These are phyloP conservation scores for Ceratocystis ficicola DNA, from an alignment of 2,329 filamentous ascomycete species.

Conservation along the genomic window DNA sequence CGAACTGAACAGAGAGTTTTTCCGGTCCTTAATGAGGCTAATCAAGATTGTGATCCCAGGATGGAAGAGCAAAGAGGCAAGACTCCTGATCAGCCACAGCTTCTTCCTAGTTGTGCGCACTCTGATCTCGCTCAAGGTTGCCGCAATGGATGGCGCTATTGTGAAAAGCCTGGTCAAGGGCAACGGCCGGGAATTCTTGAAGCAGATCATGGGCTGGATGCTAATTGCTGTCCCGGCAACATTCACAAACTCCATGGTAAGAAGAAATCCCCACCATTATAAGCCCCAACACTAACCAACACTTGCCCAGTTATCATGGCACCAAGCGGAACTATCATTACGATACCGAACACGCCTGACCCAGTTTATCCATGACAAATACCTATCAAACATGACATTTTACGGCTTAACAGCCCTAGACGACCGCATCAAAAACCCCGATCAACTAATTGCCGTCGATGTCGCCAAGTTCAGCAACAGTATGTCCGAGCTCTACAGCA, in stretches of 20 bases:
- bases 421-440: constrained; percentile 95
- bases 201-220: constrained; percentile 96
- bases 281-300: not conserved
- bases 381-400: constrained; percentile 94
- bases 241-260: constrained; percentile 96
- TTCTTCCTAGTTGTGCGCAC: constrained; percentile 85
- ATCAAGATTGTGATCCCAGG: constrained; percentile 81
- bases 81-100: constrained; percentile 78
- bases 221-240: constrained; percentile 87
- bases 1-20: constrained; percentile 77
- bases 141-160: constrained; percentile 84
- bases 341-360: constrained; percentile 89
- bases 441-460: constrained; percentile 93
- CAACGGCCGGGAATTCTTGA: constrained; percentile 78
- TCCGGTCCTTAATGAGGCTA: constrained; percentile 61
- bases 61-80: constrained; percentile 76
- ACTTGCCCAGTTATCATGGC: constrained; percentile 69
- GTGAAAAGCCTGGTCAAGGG: constrained; percentile 88
- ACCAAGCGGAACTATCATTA: constrained; percentile 86
- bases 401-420: constrained; percentile 92
- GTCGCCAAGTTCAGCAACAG: constrained; percentile 94
- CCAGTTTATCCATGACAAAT: constrained; percentile 89
- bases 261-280: not conserved
- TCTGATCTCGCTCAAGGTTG: constrained; percentile 87
- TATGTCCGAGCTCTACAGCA: constrained; percentile 87